Conservation (phyloP, 179 eudicot genomes). For the Camellia oleifera region DNA sequence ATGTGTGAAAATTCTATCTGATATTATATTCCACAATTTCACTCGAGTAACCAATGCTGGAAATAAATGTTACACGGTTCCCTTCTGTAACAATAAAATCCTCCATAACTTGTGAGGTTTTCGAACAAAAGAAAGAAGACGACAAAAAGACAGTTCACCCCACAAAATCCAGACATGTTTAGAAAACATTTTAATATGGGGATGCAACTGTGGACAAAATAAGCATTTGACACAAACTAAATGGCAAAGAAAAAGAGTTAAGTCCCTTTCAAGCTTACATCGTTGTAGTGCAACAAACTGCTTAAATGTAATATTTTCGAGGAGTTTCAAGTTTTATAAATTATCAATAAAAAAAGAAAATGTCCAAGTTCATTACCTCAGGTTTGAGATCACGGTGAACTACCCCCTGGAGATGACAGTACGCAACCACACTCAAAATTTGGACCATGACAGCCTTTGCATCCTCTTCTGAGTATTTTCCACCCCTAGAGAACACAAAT, state of each 20-base stretch:
- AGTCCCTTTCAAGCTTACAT: too few species aligned
- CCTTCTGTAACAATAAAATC: not conserved
- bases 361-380: slow-evolving; percentile 44
- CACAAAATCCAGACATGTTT: not conserved
- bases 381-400: slow-evolving; percentile 95
- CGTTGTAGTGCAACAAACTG: too few species aligned
- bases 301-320: not conserved
- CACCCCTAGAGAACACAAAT: slow-evolving; percentile 57
- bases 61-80: too few species aligned
- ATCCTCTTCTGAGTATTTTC: slow-evolving; percentile 89
- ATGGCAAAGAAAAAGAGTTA: not conserved
- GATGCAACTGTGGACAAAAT: not conserved
- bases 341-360: not conserved
- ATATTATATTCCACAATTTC: not conserved
- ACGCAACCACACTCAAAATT: slow-evolving; percentile 74
- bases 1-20: not conserved
- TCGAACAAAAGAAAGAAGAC: not conserved
- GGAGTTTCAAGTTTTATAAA: not conserved
- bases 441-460: slow-evolving; percentile 86
- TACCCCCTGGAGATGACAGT: slow-evolving; percentile 92
- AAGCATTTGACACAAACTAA: not conserved
- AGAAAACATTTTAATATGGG: not conserved
- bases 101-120: not conserved
- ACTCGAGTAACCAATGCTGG: not conserved
- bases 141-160: not conserved